Conservation (phyloP, 768 basidiomycete genomes). For the Naematelia aurantialba region DNA sequence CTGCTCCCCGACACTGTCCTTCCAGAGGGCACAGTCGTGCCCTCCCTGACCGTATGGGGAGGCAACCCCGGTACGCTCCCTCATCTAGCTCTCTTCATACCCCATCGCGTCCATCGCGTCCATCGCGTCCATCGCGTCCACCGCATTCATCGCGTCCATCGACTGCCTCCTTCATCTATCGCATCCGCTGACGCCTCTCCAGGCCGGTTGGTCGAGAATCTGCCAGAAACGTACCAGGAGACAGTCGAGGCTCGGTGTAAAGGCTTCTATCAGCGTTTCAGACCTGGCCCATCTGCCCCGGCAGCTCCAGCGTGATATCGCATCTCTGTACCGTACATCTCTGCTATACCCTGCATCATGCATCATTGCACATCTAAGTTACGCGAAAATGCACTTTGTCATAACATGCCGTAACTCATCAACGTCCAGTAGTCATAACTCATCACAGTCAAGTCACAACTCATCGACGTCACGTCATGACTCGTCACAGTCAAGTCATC, state of each 20-base stretch:
- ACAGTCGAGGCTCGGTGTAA: conserved; percentile 81
- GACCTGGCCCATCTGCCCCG: conserved; percentile 51
- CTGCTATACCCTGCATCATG: conserved; percentile 3
- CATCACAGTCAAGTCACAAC: no score
- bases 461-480: no score
- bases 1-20: conserved; percentile 85
- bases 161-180: neutral
- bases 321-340: neutral
- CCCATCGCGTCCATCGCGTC: neutral
- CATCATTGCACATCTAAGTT: neutral
- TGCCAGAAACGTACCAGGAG: conserved; percentile 93
- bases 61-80: conserved; percentile 75
- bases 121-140: neutral
- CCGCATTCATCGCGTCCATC: no score
- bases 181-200: neutral
- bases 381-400: neutral
- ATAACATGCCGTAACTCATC: neutral
- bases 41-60: conserved; percentile 75
- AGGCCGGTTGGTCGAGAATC: conserved; percentile 78
- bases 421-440: no score
- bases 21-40: conserved; percentile 87
- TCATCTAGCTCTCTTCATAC: neutral
- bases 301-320: neutral
- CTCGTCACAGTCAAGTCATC: no score
- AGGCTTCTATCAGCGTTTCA: conserved; percentile 77